Conservation (phyloP, 768 basidiomycete species). For the Phylloporus sp. region DNA sequence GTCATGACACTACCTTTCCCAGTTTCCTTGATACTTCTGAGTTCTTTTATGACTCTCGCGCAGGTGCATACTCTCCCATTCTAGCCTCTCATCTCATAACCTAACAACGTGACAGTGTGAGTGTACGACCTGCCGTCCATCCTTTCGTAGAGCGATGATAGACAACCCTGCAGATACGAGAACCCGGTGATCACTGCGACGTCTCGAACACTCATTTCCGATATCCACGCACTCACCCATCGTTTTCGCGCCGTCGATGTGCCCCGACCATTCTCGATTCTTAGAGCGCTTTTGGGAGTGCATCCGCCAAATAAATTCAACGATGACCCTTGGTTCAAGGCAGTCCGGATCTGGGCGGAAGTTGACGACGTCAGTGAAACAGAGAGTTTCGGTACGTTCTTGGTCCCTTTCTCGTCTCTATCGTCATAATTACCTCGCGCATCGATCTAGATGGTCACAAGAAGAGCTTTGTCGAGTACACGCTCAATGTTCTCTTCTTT, state of each 20-base stretch:
- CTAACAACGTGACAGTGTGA: constrained; percentile 24
- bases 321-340: constrained; percentile 54
- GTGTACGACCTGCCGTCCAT: constrained; percentile 6
- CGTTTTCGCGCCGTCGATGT: constrained; percentile 60
- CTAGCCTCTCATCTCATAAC: constrained; percentile 1
- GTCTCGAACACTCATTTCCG: constrained; percentile 66
- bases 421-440: background rate
- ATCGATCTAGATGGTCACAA: constrained; percentile 60
- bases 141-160: constrained; percentile 6
- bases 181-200: constrained; percentile 76
- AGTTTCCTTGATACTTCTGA: constrained; percentile 51
- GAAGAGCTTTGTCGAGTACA: constrained; percentile 75
- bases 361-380: constrained; percentile 72
- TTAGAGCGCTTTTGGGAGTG: constrained; percentile 53
- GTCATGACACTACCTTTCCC: constrained; percentile 44
- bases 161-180: constrained; percentile 52
- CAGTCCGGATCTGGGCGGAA: constrained; percentile 69
- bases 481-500: constrained; percentile 69
- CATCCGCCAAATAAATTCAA: constrained; percentile 12
- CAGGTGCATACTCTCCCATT: constrained; percentile 43
- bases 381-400: constrained; percentile 67
- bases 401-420: background rate
- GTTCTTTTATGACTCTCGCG: constrained; percentile 67
- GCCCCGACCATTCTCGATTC: constrained; percentile 60
- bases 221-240: constrained; percentile 61